Evolutionary conservation across 2,329 filamentous ascomycete genomes (phyloP).

Genomic region (Neobulgaria alba): DNA sequence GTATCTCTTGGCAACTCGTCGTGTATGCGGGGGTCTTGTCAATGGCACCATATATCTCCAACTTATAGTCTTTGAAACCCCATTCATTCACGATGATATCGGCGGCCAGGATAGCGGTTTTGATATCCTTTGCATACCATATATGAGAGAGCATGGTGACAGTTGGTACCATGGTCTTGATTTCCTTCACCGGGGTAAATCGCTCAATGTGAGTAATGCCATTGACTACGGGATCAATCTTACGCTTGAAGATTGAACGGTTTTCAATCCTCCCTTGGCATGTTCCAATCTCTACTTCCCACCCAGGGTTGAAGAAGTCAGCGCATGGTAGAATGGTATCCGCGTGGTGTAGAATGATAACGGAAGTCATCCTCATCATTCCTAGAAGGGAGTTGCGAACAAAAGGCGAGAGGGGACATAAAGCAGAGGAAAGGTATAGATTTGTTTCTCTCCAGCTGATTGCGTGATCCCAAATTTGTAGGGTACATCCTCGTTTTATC

Average conservation of each 20-base stretch:
- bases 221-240: conserved; percentile 57
- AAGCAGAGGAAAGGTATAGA: conserved; percentile 25
- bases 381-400: conserved; percentile 23
- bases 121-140: conserved; percentile 50
- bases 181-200: conserved; percentile 50
- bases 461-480: conserved; percentile 57
- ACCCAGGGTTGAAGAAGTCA: conserved; percentile 56
- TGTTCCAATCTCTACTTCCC: conserved; percentile 54
- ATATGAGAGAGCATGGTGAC: conserved; percentile 59
- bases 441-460: conserved; percentile 48
- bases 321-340: conserved; percentile 49
- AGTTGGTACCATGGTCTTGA: conserved; percentile 49
- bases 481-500: conserved; percentile 48
- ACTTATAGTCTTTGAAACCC: conserved; percentile 55
- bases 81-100: conserved; percentile 58
- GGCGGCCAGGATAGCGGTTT: conserved; percentile 53
- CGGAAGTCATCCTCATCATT: conserved; percentile 20
- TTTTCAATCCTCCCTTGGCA: conserved; percentile 47
- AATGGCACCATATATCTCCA: conserved; percentile 55
- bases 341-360: conserved; percentile 38
- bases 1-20: conserved; percentile 43
- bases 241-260: conserved; percentile 42
- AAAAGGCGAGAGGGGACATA: conserved; percentile 22
- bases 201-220: conserved; percentile 51
- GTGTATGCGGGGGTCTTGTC: conserved; percentile 55